Conservation (phyloP, 106 monocot species). For the Dendrobium huoshanense region DNA sequence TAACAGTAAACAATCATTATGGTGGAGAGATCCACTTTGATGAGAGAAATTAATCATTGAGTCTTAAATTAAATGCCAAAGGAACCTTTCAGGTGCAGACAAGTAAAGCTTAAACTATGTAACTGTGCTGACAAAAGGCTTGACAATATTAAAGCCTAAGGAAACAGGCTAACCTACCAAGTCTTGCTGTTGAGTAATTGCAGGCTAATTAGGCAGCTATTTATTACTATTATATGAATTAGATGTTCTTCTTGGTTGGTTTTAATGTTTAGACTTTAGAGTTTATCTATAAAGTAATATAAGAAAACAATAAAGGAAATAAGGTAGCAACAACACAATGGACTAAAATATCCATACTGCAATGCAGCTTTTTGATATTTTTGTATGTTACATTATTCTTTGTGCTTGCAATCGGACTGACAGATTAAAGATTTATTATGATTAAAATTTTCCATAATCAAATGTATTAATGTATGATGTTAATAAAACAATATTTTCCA, state of each 20-base stretch:
- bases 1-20: constrained; percentile 7
- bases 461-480: too few relatives aligned
- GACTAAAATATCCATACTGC: too few relatives aligned
- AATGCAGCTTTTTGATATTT: too few relatives aligned
- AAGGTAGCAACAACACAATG: too few relatives aligned
- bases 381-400: too few relatives aligned
- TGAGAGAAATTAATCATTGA: constrained; percentile 14
- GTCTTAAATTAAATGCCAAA: constrained; percentile 11
- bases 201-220: constrained; percentile 2
- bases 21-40: constrained; percentile 11
- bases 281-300: background rate
- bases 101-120: constrained; percentile 44
- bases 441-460: too few relatives aligned
- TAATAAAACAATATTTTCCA: too few relatives aligned
- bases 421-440: too few relatives aligned
- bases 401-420: too few relatives aligned
- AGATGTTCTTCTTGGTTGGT: background rate
- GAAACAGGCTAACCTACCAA: constrained; percentile 15
- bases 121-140: constrained; percentile 31
- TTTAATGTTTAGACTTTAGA: background rate
- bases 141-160: constrained; percentile 28
- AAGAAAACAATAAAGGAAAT: background rate
- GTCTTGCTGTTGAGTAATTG: constrained; percentile 32
- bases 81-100: constrained; percentile 24
- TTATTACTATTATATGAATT: background rate